Conservation (phyloP, 805 yeast genomes). For the Candida endomychidarum region DNA sequence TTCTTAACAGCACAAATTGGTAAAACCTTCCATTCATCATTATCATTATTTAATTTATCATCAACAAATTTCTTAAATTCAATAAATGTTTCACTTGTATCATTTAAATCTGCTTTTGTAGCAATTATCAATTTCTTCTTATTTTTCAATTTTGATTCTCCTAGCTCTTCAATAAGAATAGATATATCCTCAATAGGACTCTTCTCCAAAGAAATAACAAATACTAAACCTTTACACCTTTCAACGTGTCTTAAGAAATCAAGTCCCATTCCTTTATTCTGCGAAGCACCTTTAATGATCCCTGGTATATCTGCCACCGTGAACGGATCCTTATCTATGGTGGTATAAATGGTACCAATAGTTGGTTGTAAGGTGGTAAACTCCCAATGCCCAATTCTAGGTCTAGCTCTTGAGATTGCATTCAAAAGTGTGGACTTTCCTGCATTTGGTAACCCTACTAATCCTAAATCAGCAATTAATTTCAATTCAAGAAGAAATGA, state of each 20-base stretch:
- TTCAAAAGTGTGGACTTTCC: conserved; percentile 89
- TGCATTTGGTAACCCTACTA: conserved; percentile 95
- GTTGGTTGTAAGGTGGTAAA: conserved; percentile 93
- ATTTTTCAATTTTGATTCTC: conserved; percentile 53
- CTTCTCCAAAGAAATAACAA: conserved; percentile 75
- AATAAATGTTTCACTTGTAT: conserved; percentile 48
- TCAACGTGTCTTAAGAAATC: conserved; percentile 92
- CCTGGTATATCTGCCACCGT: conserved; percentile 99
- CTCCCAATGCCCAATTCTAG: conserved; percentile 94
- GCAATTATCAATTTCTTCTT: conserved; percentile 78
- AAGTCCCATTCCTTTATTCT: conserved; percentile 88
- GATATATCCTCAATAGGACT: conserved; percentile 69
- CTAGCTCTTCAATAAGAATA: conserved; percentile 68
- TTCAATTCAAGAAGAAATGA: conserved; percentile 80
- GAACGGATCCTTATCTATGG: conserved; percentile 66
- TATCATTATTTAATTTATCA: conserved; percentile 3
- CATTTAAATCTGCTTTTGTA: conserved; percentile 86
- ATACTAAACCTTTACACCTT: conserved; percentile 84
- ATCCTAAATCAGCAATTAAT: conserved; percentile 86
- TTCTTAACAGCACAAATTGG: conserved; percentile 81
- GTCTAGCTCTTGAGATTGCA: conserved; percentile 85
- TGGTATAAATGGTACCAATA: conserved; percentile 77
- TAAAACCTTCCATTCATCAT: conserved; percentile 61
- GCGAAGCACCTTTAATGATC: conserved; percentile 81
- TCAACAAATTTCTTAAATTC: conserved; percentile 47